Conservation (phyloP, 169 alveolate genomes). For the Haemoproteus tartakovskyi region DNA sequence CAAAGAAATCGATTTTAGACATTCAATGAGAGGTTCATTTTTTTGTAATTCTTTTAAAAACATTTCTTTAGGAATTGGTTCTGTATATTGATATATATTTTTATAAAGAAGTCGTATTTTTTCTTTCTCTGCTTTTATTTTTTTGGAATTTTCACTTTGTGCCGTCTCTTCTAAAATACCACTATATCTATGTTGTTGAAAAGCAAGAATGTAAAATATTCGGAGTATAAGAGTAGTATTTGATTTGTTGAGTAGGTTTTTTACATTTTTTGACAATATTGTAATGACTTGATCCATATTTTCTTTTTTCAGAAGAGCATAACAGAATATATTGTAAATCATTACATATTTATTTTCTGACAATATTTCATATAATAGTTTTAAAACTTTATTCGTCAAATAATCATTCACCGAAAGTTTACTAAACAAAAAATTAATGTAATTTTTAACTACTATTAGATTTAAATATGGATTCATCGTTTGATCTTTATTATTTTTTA, state of each 20-base stretch:
- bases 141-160: neutral
- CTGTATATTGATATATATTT: conserved; percentile 22
- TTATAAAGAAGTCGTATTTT: conserved; percentile 14
- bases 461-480: conserved; percentile 34
- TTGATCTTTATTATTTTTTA: no score
- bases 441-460: conserved; percentile 22
- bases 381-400: conserved; percentile 51
- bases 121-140: neutral
- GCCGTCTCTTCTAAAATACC: neutral
- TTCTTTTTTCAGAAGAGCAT: conserved; percentile 52
- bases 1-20: conserved; percentile 34
- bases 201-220: conserved; percentile 41
- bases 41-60: conserved; percentile 53
- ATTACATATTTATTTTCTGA: conserved; percentile 36
- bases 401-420: conserved; percentile 13
- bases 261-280: conserved; percentile 39
- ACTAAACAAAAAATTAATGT: conserved; percentile 28
- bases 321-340: conserved; percentile 40
- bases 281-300: conserved; percentile 26
- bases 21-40: conserved; percentile 14
- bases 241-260: conserved; percentile 27
- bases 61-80: conserved; percentile 4
- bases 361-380: conserved; percentile 56
- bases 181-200: conserved; percentile 21
- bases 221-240: conserved; percentile 41